Evolutionary conservation across 2,329 filamentous ascomycete species (phyloP), one percentile per base, ranked within the genome.

Genomic region (Penicillium sp.): DNA sequence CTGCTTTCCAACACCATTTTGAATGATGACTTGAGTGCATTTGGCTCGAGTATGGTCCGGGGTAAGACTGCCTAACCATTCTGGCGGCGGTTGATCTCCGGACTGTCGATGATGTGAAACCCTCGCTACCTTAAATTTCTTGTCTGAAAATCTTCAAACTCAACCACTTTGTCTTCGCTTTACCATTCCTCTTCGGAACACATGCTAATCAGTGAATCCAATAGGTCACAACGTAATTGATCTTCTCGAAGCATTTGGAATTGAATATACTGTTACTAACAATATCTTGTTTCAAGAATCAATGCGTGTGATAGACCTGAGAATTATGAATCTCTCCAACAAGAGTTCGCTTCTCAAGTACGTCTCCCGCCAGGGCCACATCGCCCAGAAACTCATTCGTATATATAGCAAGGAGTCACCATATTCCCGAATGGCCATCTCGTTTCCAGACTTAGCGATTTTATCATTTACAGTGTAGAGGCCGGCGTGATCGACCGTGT

Each of bases 1-100:
- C 18, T 47, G 46, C 54, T 51, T 42, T 49, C 38, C 13, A 28
- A 31, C 31, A 38, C 49, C 49, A 42, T 52, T 54, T 73, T 63
- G 57, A 72, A 91, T 95, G 93, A 97, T 97, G 93, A 97, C 93
- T 90, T 93, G 93, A 97, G 93, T 92, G 93, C 93, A 97, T 97
- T 97, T 97, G 93, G 93, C 93, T 97, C 90, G 93, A 97, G 93
- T 82, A 95, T 91, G 85, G 85, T 79, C 76, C 78, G 80, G 78
- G 76, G 78, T 71, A 67, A 50, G 75, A 75, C 79, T 79, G 79
- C 79, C 76, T 78, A 76, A 80, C 87, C 88, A 85, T 96, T 87
- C 83, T 93, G 90, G 87, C 77, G 76, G 76, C 77, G 66, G 64
- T 69, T 70, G 62, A 72, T 77, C 74, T 73, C 79, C 78, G 78